phyloP scores from a whole-genome alignment of 352 stramenopile genomes.

The Pythium aristosporum region DNA sequence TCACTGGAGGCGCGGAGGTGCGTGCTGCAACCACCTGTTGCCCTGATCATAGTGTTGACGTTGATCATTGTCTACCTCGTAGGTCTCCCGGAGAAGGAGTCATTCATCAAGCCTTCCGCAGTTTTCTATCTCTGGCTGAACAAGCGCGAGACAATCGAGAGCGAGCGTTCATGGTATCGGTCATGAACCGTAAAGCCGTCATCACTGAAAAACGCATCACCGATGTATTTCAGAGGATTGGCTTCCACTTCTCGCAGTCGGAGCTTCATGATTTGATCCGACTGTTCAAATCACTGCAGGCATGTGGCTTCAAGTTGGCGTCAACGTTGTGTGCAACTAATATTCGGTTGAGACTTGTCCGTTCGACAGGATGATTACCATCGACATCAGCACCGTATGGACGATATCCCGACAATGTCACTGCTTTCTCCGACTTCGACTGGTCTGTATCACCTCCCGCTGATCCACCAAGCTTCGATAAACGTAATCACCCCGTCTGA shows the following conservation, averaged over 20 bases:
- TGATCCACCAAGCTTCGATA: constrained; percentile 42
- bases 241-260: constrained; percentile 48
- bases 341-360: background rate
- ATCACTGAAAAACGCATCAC: constrained; percentile 60
- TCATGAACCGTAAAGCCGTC: constrained; percentile 61
- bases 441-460: constrained; percentile 47
- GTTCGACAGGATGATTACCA: constrained; percentile 44
- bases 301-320: constrained; percentile 4
- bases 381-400: constrained; percentile 48
- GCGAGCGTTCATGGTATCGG: constrained; percentile 53
- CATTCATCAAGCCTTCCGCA: constrained; percentile 52
- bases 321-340: background rate
- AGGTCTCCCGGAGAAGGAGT: constrained; percentile 57
- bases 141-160: constrained; percentile 47
- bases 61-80: background rate
- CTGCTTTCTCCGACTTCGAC: constrained; percentile 40
- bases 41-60: background rate
- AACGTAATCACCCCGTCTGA: constrained; percentile 43
- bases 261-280: constrained; percentile 50
- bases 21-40: background rate
- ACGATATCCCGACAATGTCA: constrained; percentile 60
- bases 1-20: constrained; percentile 62
- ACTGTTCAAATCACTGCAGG: constrained; percentile 53
- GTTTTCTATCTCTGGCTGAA: constrained; percentile 52
- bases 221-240: constrained; percentile 49